Evolutionary conservation across 176 grass and related monocot species (phyloP).

Genomic region (Hyparrhenia diplandra): DNA sequence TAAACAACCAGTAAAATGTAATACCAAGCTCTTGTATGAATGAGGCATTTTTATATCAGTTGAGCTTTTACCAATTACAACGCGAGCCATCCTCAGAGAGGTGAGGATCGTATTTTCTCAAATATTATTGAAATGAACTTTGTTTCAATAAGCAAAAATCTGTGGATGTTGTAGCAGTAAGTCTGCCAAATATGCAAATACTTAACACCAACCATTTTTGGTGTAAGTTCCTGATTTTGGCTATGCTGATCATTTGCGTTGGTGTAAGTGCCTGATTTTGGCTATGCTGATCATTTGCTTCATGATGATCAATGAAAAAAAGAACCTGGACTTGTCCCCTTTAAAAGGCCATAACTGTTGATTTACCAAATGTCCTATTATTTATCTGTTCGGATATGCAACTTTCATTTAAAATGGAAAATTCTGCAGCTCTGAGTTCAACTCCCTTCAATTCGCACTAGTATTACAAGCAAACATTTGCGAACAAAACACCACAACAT

Average conservation of each 20-base stretch:
- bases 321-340: not conserved
- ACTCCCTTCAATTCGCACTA: not conserved
- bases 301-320: not conserved
- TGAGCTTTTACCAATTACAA: not conserved
- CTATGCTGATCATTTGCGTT: not conserved
- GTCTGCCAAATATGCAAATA: not conserved
- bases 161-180: not conserved
- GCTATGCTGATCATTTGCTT: not conserved
- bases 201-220: not conserved
- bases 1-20: not conserved
- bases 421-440: not conserved
- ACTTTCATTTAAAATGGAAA: not conserved
- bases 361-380: not conserved
- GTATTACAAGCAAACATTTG: not conserved
- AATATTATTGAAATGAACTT: not conserved
- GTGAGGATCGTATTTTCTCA: not conserved
- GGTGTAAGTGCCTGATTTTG: not conserved
- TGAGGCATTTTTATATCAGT: slow-evolving; percentile 3
- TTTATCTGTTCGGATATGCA: not conserved
- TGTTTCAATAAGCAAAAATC: not conserved
- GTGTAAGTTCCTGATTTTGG: not conserved
- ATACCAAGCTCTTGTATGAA: not conserved
- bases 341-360: not conserved
- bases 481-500: not conserved
- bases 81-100: not conserved